Conservation (phyloP, 2,329 filamentous ascomycete genomes). For the Arthrobotrys sinensis region DNA sequence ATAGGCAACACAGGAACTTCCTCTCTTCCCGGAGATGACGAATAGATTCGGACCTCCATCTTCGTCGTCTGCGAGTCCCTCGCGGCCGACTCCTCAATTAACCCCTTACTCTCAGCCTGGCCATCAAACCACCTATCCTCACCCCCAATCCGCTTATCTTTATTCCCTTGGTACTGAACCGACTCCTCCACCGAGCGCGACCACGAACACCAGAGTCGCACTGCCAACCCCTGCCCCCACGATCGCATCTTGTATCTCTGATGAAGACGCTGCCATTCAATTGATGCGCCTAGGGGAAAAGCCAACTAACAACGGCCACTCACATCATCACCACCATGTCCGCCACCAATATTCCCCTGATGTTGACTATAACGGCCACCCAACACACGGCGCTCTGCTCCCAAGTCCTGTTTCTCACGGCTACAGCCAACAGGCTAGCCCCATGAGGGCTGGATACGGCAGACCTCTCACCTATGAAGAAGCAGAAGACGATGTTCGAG, state of each 20-base stretch:
- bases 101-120: conserved; percentile 59
- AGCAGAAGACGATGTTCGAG: conserved; percentile 70
- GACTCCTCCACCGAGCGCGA: conserved; percentile 67
- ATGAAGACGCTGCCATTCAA: conserved; percentile 97
- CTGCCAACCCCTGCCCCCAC: conserved; percentile 97
- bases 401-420: conserved; percentile 57
- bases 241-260: conserved; percentile 94
- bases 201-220: conserved; percentile 72
- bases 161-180: conserved; percentile 56
- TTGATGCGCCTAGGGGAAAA: conserved; percentile 91
- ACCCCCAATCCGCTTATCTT: conserved; percentile 58
- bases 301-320: conserved; percentile 57
- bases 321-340: conserved; percentile 32
- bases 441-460: conserved; percentile 74
- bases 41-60: conserved; percentile 66
- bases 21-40: conserved; percentile 75
- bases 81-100: conserved; percentile 61
- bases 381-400: conserved; percentile 33
- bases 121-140: conserved; percentile 48
- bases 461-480: conserved; percentile 76
- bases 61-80: conserved; percentile 70
- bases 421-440: conserved; percentile 69
- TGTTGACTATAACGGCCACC: conserved; percentile 83
- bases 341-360: conserved; percentile 70
- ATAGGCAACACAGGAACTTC: conserved; percentile 80